Conservation (phyloP, 371 early-diverging fungal genomes). For the Nematocida homosporus region DNA sequence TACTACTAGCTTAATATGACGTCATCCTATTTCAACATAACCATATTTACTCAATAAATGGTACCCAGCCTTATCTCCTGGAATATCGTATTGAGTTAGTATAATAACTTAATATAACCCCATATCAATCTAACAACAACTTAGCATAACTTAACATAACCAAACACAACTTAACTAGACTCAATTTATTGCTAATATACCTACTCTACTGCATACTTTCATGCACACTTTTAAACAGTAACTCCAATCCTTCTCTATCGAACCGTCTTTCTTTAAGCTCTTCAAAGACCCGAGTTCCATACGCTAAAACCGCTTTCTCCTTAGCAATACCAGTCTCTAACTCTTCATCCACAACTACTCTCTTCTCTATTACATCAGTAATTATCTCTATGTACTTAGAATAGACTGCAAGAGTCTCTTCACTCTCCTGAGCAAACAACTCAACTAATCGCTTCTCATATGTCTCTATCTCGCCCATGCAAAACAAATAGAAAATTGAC, state of each 20-base stretch:
- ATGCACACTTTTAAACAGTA: background rate
- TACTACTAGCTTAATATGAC: no score
- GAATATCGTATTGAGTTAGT: no score
- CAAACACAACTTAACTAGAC: no score
- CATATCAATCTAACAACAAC: no score
- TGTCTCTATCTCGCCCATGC: slow-evolving; percentile 23
- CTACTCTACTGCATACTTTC: background rate
- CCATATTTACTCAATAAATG: no score
- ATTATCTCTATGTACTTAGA: slow-evolving; percentile 31
- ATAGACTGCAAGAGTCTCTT: slow-evolving; percentile 18
- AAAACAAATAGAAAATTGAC: background rate
- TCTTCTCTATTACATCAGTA: slow-evolving; percentile 15
- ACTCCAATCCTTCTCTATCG: background rate
- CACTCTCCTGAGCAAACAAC: background rate
- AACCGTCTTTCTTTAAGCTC: slow-evolving; percentile 24
- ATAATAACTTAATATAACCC: no score
- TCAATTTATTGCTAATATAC: no score
- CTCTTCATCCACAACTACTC: background rate
- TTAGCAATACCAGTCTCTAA: slow-evolving; percentile 10
- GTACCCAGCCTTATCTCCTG: no score
- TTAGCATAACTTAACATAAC: no score
- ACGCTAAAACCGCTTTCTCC: slow-evolving; percentile 22
- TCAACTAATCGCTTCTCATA: slow-evolving; percentile 4
- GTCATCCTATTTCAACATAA: no score
- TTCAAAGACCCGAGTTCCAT: slow-evolving; percentile 1